Conservation (phyloP, 2,329 filamentous ascomycete species). For the Penicillium palitans region DNA sequence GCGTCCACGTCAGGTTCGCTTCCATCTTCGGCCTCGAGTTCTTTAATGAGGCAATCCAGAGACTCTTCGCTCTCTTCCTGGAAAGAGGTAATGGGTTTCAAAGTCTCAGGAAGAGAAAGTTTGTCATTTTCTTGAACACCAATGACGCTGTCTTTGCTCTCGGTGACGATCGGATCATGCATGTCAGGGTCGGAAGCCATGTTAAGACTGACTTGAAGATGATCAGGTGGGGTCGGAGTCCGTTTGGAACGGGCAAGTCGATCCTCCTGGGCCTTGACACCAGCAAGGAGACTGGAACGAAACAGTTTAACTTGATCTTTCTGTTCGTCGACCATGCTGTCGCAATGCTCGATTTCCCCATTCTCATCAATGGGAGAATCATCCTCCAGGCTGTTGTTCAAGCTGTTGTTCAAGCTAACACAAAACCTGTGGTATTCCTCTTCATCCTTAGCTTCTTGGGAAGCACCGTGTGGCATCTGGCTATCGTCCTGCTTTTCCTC, state of each 20-base stretch:
- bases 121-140: not conserved
- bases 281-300: conserved; percentile 1
- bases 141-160: not conserved
- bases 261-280: not conserved
- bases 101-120: not conserved
- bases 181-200: not conserved
- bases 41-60: conserved; percentile 83
- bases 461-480: not conserved
- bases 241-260: not conserved
- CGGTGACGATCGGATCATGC: not conserved
- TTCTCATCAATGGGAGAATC: not conserved
- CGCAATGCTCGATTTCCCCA: not conserved
- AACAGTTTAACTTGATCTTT: not conserved
- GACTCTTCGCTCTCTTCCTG: conserved; percentile 61
- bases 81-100: not conserved
- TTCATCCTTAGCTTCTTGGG: not conserved
- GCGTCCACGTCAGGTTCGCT: conserved; percentile 64
- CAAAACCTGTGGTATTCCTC: not conserved
- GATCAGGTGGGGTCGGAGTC: not conserved
- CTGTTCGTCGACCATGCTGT: not conserved
- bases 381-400: not conserved
- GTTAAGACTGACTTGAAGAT: not conserved
- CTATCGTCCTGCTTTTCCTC: not conserved
- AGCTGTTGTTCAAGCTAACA: not conserved
- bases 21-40: conserved; percentile 79